Conservation (phyloP, 257 asterid genomes). For the Rubia yunnanensis region DNA sequence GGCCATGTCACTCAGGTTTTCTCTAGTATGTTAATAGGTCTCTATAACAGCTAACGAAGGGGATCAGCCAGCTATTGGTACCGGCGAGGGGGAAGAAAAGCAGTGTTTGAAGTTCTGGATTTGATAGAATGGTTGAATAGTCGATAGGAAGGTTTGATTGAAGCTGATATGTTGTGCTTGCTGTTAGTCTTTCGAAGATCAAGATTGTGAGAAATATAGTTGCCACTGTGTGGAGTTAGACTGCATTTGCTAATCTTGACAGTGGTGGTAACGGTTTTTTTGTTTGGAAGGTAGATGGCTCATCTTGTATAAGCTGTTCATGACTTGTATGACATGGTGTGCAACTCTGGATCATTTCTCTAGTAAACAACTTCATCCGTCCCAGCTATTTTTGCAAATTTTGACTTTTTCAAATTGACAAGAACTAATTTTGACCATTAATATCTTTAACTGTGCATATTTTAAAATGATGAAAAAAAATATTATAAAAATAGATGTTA, state of each 20-base stretch:
- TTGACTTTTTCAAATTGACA: too few species aligned
- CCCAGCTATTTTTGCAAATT: too few species aligned
- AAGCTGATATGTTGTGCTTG: not conserved
- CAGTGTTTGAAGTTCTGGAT: not conserved
- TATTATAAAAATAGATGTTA: too few species aligned
- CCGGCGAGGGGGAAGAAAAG: not conserved
- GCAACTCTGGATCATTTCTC: not conserved
- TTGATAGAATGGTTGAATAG: not conserved
- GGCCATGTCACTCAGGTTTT: conserved; percentile 55
- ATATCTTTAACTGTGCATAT: too few species aligned
- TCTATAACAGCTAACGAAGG: not conserved
- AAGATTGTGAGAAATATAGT: not conserved
- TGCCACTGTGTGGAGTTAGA: too few species aligned
- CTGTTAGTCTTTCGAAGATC: not conserved
- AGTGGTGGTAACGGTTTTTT: too few species aligned
- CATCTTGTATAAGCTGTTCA: not conserved
- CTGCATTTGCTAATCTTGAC: not conserved
- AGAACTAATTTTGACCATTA: too few species aligned
- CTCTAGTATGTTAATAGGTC: conserved; percentile 50
- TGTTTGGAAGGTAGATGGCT: too few species aligned
- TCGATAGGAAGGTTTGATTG: conserved; percentile 4
- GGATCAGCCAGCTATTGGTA: conserved; percentile 8
- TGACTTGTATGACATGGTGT: not conserved
- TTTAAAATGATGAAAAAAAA: too few species aligned
- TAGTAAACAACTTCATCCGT: too few species aligned